Conservation (phyloP, 192 early-diverging fungal genomes). For the Phlyctochytrium arcticum region DNA sequence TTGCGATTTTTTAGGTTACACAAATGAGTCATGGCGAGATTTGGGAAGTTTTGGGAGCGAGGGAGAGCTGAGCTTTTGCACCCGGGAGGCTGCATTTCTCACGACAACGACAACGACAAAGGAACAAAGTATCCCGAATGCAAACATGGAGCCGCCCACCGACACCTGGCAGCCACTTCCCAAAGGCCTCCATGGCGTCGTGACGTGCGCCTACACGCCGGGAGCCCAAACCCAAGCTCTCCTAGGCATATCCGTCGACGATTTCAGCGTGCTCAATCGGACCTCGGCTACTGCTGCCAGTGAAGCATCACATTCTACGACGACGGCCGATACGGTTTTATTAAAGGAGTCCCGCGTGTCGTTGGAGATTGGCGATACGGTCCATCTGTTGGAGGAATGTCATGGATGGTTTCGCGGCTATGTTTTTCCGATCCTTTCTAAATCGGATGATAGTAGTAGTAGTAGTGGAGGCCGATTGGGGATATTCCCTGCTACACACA, state of each 20-base stretch:
- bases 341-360: neutral
- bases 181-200: conserved; percentile 11
- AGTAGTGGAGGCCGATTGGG: conserved; percentile 38
- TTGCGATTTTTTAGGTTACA: too few relatives aligned
- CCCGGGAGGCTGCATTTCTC: too few relatives aligned
- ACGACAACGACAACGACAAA: too few relatives aligned
- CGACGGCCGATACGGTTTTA: neutral
- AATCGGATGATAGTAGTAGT: too few relatives aligned
- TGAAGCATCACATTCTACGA: neutral
- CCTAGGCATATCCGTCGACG: neutral
- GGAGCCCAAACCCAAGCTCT: neutral
- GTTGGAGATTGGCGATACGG: conserved; percentile 49
- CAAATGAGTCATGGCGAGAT: too few relatives aligned
- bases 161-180: conserved; percentile 10
- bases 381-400: conserved; percentile 55
- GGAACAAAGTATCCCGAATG: too few relatives aligned
- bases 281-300: neutral
- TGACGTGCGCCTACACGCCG: conserved; percentile 4
- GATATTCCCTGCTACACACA: conserved; percentile 51
- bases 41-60: too few relatives aligned
- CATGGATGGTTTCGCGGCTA: conserved; percentile 61
- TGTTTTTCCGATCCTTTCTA: conserved; percentile 43
- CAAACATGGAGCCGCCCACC: too few relatives aligned
- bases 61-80: too few relatives aligned
- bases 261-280: too few relatives aligned